Base-by-base conservation (phyloP, 495 filamentous ascomycete genomes). In the Penicillium canariense region DNA sequence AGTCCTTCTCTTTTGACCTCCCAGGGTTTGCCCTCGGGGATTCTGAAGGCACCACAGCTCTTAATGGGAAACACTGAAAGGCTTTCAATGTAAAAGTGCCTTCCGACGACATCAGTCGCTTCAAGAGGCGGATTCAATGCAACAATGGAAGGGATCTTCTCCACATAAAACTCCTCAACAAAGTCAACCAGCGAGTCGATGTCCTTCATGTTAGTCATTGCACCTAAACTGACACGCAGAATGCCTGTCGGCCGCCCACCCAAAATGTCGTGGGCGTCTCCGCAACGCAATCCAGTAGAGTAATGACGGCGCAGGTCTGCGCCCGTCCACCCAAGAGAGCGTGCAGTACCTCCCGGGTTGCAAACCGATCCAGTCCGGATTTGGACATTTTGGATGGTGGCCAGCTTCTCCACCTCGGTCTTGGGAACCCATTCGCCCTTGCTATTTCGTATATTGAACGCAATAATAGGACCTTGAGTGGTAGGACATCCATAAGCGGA, bases 341-440 rank as follows among this genome's bases (percentile, higher is more conserved):
- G 62, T 15, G 91, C 85, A 42, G 95, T 82, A 10, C 93, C 91
- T 7, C 91, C 93, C 0, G 93, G 93, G 58, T 96, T 96, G 73
- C 93, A 97, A 30, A 96, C 78, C 0, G 90, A 88, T 7, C 93
- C 93, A 5, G 89, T 91, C 3, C 93, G 79, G 8, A 96, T 67
- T 59, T 96, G 89, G 42, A 96, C 86, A 26, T 83, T 80, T 58
- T 88, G 88, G 1, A 94, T 73, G 12, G 82, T 77, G 0, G 92
- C 89, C 2, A 96, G 75, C 60, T 88, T 89, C 63, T 96, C 92
- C 5, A 96, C 82, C 59, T 96, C 91, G 0, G 84, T 79, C 56
- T 92, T 87, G 25, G 87, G 87, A 31, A 94, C 68, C 88, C 88
- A 96, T 9, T 80, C 77, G 0, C 87, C 87, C 4, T 75, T 67